Percentiles rank a stretch among this genome's conserved stretches.
Evolutionary conservation across 768 basidiomycete species (phyloP).

Genomic region (Boletus pseudopeckii): DNA sequence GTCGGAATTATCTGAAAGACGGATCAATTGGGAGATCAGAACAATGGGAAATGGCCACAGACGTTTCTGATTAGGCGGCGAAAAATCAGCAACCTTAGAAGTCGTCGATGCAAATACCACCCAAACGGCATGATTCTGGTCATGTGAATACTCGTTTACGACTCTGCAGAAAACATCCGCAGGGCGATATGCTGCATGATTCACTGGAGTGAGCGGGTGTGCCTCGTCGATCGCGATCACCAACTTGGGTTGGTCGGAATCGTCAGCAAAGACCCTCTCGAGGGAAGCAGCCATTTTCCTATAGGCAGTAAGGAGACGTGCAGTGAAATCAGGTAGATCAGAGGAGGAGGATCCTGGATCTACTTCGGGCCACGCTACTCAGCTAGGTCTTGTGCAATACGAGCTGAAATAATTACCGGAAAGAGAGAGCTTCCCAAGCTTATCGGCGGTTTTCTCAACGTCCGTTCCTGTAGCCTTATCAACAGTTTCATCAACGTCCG

Average conservation of each 20-base stretch:
- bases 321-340: background rate
- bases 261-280: background rate
- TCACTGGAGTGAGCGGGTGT: background rate
- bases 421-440: background rate
- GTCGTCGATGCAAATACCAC: conserved; percentile 16
- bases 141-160: conserved; percentile 6
- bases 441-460: background rate
- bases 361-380: background rate
- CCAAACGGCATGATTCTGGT: conserved; percentile 7
- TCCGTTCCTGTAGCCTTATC: background rate
- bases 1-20: conserved; percentile 8
- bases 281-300: background rate
- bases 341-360: background rate
- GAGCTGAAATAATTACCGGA: background rate
- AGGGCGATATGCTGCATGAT: background rate
- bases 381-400: background rate
- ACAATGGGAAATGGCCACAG: background rate
- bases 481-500: background rate
- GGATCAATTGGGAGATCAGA: background rate
- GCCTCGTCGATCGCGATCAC: conserved; percentile 18
- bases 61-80: conserved; percentile 2
- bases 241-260: background rate
- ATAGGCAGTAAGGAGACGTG: background rate
- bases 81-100: conserved; percentile 8
- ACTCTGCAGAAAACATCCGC: conserved; percentile 7